These are phyloP conservation scores for Austroboletus novae-zelandiae DNA, from an alignment of 1,284 basidiomycete genomes.

Conservation along the genomic window DNA sequence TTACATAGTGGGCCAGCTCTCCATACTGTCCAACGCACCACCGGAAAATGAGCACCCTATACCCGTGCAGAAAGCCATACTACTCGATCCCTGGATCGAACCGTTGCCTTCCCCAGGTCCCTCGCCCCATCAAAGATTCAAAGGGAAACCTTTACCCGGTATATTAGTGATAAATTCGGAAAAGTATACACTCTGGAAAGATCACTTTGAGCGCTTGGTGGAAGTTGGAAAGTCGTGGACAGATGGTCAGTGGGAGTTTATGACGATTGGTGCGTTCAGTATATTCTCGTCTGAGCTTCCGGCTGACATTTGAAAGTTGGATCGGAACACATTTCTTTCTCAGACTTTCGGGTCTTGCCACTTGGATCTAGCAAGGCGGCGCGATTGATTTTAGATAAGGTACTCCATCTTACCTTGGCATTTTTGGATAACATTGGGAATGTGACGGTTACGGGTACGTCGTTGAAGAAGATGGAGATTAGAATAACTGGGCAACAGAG, in stretches of 20 bases:
- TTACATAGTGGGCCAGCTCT: conserved; percentile 40
- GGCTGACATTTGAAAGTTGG: conserved; percentile 36
- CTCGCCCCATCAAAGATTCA: conserved; percentile 16
- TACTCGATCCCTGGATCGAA: conserved; percentile 80
- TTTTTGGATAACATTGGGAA: conserved; percentile 48
- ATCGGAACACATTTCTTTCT: conserved; percentile 54
- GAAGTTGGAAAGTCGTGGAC: conserved; percentile 54
- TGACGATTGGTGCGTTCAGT: conserved; percentile 45
- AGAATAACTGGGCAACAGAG: conserved; percentile 41
- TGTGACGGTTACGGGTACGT: conserved; percentile 28
- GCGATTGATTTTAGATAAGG: conserved; percentile 39
- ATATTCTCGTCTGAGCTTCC: not conserved
- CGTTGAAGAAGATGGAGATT: conserved; percentile 43
- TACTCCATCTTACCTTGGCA: conserved; percentile 42
- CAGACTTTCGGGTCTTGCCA: conserved; percentile 53
- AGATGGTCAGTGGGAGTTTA: conserved; percentile 38
- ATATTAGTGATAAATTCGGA: conserved; percentile 72
- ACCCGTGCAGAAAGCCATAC: conserved; percentile 52
- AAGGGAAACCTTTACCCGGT: conserved; percentile 30
- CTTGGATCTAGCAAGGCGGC: conserved; percentile 38
- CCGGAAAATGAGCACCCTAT: conserved; percentile 42
- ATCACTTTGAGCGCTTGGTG: conserved; percentile 60
- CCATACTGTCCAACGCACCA: conserved; percentile 49
- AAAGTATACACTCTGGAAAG: conserved; percentile 70
- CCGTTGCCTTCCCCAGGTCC: conserved; percentile 62